A percentile compares a stretch with the other conserved stretches of the same genome.
These are phyloP conservation scores for Emericellopsis atlantica DNA, from an alignment of 2,329 filamentous ascomycete genomes.

Conservation along the genomic window DNA sequence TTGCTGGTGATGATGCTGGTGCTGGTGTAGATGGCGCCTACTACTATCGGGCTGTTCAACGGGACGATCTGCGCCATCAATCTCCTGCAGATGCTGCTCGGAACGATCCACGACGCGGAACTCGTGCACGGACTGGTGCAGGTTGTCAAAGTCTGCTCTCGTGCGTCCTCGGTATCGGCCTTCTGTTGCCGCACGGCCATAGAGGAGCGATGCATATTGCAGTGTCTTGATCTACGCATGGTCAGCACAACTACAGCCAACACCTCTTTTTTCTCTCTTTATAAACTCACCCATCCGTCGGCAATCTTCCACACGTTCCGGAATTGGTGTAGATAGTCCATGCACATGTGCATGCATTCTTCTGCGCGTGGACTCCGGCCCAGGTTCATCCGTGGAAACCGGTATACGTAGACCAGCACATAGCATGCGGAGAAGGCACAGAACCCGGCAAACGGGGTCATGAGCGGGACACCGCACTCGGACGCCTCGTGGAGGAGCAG, in stretches of 20 bases:
- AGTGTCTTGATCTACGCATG: constrained; percentile 9
- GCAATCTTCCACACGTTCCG: constrained; percentile 14
- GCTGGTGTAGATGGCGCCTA: constrained; percentile 2
- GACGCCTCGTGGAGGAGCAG: constrained; percentile 21
- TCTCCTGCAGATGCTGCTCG: constrained; percentile 15
- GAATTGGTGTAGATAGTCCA: constrained; percentile 13
- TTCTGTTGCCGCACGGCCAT: constrained; percentile 11
- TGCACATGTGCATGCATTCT: constrained; percentile 9
- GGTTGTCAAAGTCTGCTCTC: constrained; percentile 13
- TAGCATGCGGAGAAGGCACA: constrained; percentile 30
- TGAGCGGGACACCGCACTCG: constrained; percentile 19
- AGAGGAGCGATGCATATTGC: constrained; percentile 13
- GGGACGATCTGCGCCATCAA: constrained; percentile 8
- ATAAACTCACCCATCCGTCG: constrained; percentile 12
- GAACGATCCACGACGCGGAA: constrained; percentile 16
- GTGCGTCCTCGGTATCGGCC: constrained; percentile 11
- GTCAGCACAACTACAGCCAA: not conserved
- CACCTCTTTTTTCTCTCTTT: too few species aligned
- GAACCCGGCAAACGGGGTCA: constrained; percentile 30
- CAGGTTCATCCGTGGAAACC: constrained; percentile 27
- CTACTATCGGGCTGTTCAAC: too few species aligned
- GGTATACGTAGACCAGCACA: constrained; percentile 24
- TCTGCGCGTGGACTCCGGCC: constrained; percentile 12
- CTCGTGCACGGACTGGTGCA: constrained; percentile 17
- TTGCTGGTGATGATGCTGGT: not conserved